Conservation (phyloP, 2,329 filamentous ascomycete genomes). For the Pseudogymnoascus destructans region DNA sequence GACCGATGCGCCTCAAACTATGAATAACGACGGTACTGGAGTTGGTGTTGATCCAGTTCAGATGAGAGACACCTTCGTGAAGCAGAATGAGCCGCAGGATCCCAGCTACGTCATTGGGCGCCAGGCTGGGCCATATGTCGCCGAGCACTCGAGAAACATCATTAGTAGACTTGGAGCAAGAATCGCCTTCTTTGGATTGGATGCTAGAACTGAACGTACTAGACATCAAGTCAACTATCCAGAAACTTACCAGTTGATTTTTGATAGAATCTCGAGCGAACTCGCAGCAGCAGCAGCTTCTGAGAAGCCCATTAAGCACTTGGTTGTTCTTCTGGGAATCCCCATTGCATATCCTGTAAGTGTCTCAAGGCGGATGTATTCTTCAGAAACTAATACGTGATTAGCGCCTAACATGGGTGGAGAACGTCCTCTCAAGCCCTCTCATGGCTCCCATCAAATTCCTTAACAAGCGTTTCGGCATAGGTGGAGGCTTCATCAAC, state of each 20-base stretch:
- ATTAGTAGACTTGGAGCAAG: constrained; percentile 73
- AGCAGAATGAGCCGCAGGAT: constrained; percentile 44
- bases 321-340: constrained; percentile 78
- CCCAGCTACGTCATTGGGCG: constrained; percentile 54
- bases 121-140: constrained; percentile 68
- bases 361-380: constrained; percentile 33
- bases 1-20: constrained; percentile 47
- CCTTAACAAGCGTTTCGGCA: constrained; percentile 77
- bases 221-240: constrained; percentile 91
- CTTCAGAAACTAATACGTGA: constrained; percentile 13
- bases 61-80: constrained; percentile 60
- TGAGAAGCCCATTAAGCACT: constrained; percentile 71
- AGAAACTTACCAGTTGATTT: constrained; percentile 76
- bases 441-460: constrained; percentile 81
- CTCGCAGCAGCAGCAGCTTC: constrained; percentile 51
- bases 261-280: constrained; percentile 61
- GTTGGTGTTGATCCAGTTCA: constrained; percentile 54
- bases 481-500: constrained; percentile 82
- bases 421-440: constrained; percentile 80
- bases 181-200: constrained; percentile 75
- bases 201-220: constrained; percentile 89
- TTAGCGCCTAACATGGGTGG: constrained; percentile 82
- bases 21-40: constrained; percentile 43
- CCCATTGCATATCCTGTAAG: constrained; percentile 69
- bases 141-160: constrained; percentile 73